Conservation (phyloP, 192 early-diverging fungal species). For the Diversispora eburnea region DNA sequence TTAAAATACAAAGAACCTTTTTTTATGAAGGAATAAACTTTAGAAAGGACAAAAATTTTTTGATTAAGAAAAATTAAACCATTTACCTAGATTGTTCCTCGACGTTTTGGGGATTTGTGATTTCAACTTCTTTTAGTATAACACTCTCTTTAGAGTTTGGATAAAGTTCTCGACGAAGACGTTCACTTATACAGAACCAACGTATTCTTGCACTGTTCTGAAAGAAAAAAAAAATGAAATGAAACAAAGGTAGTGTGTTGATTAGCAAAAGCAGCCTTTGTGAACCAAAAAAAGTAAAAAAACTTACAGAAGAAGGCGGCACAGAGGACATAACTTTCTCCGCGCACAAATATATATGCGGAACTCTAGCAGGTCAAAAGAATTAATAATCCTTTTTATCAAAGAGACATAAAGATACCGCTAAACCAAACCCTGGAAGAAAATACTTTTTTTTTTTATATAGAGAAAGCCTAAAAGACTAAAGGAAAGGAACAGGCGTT, state of each 20-base stretch:
- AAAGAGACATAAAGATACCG: too few species aligned
- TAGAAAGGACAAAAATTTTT: background rate
- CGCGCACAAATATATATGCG: slow-evolving; percentile 4
- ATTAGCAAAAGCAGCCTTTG: background rate
- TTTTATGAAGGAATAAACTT: too few species aligned
- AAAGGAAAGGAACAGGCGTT: too few species aligned
- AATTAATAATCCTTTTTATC: too few species aligned
- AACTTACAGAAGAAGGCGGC: slow-evolving; percentile 9
- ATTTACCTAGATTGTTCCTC: background rate
- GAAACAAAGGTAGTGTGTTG: slow-evolving; percentile 1
- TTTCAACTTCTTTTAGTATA: background rate
- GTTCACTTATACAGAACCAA: slow-evolving; percentile 12
- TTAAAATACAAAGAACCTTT: too few species aligned
- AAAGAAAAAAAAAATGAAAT: background rate
- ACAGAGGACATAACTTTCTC: slow-evolving; percentile 15
- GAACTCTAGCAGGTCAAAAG: too few species aligned
- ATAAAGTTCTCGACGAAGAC: slow-evolving; percentile 4
- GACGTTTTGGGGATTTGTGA: background rate
- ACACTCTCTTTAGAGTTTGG: background rate
- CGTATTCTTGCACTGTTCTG: slow-evolving; percentile 3
- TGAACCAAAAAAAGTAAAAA: background rate
- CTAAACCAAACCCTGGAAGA: too few species aligned
- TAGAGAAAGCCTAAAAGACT: too few species aligned
- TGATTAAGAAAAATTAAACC: background rate
- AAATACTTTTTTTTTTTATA: too few species aligned